A percentile compares a stretch with the other conserved stretches of the same genome.
These are phyloP conservation scores for Dothideomycetes sp. DNA, from an alignment of 2,329 filamentous ascomycete genomes.

Conservation along the genomic window DNA sequence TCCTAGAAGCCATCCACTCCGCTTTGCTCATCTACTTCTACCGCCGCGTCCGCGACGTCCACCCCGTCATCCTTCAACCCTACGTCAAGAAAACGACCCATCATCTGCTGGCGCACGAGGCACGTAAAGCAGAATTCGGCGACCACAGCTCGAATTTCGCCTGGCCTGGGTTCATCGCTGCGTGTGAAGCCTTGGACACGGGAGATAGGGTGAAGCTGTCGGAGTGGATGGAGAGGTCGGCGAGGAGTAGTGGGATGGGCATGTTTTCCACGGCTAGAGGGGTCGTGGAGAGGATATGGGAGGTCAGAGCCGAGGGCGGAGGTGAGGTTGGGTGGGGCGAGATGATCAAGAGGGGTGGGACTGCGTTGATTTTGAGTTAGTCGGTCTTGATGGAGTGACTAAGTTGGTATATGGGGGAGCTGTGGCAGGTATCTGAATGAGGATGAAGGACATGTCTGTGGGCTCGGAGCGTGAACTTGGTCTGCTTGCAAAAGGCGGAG, in stretches of 20 bases:
- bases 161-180: slow-evolving; percentile 31
- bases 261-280: slow-evolving; percentile 2
- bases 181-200: slow-evolving; percentile 24
- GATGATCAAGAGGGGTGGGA: no score
- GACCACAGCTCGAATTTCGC: slow-evolving; percentile 18
- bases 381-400: no score
- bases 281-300: slow-evolving; percentile 4
- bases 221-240: slow-evolving; percentile 4
- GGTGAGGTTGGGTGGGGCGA: no score
- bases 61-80: slow-evolving; percentile 27
- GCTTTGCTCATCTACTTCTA: slow-evolving; percentile 33
- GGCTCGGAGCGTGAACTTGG: no score
- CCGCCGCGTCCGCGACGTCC: slow-evolving; percentile 27
- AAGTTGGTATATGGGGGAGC: no score
- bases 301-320: no score
- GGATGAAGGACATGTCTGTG: no score
- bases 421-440: no score
- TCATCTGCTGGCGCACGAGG: slow-evolving; percentile 21
- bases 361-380: no score
- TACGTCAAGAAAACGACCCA: slow-evolving; percentile 26
- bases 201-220: slow-evolving; percentile 2
- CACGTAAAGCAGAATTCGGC: slow-evolving; percentile 12
- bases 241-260: slow-evolving; percentile 2
- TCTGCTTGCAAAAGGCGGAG: no score
- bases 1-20: slow-evolving; percentile 28